Base-by-base conservation (phyloP, 2,329 filamentous ascomycete species). In the Didymellaceae sp. region DNA sequence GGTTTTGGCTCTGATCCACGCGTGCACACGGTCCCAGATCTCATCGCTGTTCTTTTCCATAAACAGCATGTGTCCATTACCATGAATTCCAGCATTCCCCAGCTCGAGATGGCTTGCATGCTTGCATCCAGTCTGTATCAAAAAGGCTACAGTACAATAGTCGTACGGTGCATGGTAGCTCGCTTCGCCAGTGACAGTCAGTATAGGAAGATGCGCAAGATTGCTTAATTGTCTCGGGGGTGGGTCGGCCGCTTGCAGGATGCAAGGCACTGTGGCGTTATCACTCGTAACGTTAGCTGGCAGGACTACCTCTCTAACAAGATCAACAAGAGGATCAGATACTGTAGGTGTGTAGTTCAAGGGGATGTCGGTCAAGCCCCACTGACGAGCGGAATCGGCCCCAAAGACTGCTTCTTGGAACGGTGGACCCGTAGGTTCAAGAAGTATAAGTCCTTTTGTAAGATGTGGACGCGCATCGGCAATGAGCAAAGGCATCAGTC, bases 401-500 rank as follows among this genome's bases (percentile, higher is more conserved):
- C 41, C 38, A 18, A 57, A 54, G n/a, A 57, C 31, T 6, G 47
- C 39, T 17, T 52, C 54, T 33, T 66, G 45, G 54, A 79, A 82
- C 0, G 80, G 80, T 1, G 81, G 81, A 0, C 81, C 81, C 2
- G 70, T 66, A 0, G 82, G 81, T 8, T 84, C 82, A 7, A 85
- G 46, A 0, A 76, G 72, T 2, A 85, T 64, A 14, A 83, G 73
- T 0, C 67, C 77, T 14, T 74, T 75, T 4, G 83, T 76, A 1
- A 78, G 66, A 0, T 75, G 57, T 0, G 82, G 80, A 2, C 73
- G 64, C 2, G 67, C 65, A 57, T 85, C 82, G 1, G 77, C 77
- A 7, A 78, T 72, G 10, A 80, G 8, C 67, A 74, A 53, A 72
- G 72, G 13, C 68, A 73, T 4, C 74, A 74, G 7, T 75, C 78